phyloP scores from a whole-genome alignment of 2,329 filamentous ascomycete species.

The Rhinocladiella similis region DNA sequence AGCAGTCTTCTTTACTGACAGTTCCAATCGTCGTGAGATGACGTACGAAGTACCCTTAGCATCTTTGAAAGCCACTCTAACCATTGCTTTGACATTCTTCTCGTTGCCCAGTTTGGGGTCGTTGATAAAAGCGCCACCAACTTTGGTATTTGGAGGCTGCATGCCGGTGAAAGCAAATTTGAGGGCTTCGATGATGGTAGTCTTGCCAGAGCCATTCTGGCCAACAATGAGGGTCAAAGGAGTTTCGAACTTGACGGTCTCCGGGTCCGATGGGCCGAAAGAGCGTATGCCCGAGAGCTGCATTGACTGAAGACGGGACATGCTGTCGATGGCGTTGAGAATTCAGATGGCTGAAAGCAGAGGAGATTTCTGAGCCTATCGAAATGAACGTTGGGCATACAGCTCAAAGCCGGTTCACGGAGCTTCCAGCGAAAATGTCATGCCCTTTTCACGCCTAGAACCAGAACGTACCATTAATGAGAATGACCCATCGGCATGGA shows the following conservation, averaged over 20 bases:
- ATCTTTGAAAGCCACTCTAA: slow-evolving; percentile 83
- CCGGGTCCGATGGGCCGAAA: slow-evolving; percentile 72
- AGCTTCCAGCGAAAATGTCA: no score
- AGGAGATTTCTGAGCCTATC: no score
- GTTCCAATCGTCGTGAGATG: slow-evolving; percentile 77
- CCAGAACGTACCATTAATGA: no score
- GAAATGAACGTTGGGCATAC: no score
- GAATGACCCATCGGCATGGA: no score
- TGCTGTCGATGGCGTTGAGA: slow-evolving; percentile 8
- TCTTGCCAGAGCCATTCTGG: slow-evolving; percentile 96
- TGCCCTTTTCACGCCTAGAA: no score
- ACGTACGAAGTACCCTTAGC: slow-evolving; percentile 79
- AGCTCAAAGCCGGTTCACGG: no score
- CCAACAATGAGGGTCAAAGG: slow-evolving; percentile 96
- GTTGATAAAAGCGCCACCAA: slow-evolving; percentile 89
- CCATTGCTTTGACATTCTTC: slow-evolving; percentile 85
- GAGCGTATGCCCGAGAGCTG: slow-evolving; percentile 84
- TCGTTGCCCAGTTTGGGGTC: slow-evolving; percentile 87
- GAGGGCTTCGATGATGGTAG: slow-evolving; percentile 97
- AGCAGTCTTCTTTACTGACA: slow-evolving; percentile 79
- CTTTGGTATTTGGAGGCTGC: slow-evolving; percentile 80
- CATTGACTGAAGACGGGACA: slow-evolving; percentile 79
- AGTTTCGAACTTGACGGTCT: slow-evolving; percentile 83
- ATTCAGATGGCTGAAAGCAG: neutral
- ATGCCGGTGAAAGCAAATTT: slow-evolving; percentile 97